Evolutionary conservation across 768 basidiomycete genomes (phyloP).

Genomic region (Suillus subluteus): DNA sequence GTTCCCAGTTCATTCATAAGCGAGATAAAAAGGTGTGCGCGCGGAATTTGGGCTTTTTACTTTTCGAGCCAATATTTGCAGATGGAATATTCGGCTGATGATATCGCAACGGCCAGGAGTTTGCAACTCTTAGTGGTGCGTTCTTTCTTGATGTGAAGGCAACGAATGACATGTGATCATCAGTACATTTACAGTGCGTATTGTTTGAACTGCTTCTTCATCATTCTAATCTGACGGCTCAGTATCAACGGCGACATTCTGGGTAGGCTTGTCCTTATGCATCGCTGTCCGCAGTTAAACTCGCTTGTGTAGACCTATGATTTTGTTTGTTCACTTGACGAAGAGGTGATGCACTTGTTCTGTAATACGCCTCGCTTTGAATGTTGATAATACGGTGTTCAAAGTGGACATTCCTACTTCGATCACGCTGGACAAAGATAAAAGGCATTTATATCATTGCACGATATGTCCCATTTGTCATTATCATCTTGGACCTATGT

Average conservation of each 20-base stretch:
- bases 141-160: too few species aligned
- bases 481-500: neutral
- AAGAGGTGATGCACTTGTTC: neutral
- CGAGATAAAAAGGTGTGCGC: too few species aligned
- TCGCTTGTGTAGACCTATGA: neutral
- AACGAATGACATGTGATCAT: too few species aligned
- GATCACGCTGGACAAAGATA: neutral
- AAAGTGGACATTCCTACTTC: neutral
- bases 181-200: too few species aligned
- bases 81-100: too few species aligned
- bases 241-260: neutral
- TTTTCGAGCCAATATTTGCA: too few species aligned
- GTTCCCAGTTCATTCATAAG: too few species aligned
- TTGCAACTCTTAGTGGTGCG: too few species aligned
- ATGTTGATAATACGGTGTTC: neutral
- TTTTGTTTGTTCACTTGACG: neutral
- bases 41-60: too few species aligned
- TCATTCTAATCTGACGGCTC: neutral
- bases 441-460: neutral
- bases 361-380: neutral
- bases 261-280: neutral
- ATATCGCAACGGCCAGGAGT: too few species aligned
- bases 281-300: neutral
- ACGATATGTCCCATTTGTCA: neutral
- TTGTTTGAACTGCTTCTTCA: neutral